Conservation (phyloP, 208 protist genomes). For the Trypanosomatidae sp. region DNA sequence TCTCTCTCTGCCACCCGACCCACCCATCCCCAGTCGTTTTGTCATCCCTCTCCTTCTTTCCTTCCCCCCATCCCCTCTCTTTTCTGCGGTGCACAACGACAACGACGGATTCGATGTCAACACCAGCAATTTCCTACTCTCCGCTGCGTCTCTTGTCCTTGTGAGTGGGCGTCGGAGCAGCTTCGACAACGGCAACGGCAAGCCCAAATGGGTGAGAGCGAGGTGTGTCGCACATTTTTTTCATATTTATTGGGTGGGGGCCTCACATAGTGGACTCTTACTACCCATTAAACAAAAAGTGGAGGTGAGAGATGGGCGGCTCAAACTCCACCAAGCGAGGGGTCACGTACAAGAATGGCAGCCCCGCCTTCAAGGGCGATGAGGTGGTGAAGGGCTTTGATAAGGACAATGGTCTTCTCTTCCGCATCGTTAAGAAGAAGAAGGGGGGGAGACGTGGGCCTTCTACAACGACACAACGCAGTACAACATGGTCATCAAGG, state of each 20-base stretch:
- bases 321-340: constrained; percentile 19
- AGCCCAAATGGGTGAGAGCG: neutral
- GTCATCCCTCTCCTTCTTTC: neutral
- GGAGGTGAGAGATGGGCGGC: constrained; percentile 49
- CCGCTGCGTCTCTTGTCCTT: neutral
- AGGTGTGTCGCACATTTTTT: neutral
- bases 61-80: neutral
- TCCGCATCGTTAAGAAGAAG: constrained; percentile 62
- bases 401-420: constrained; percentile 71
- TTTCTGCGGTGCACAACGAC: neutral
- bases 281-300: neutral
- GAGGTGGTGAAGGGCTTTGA: constrained; percentile 76
- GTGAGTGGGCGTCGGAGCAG: neutral
- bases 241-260: neutral
- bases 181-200: neutral
- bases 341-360: constrained; percentile 50
- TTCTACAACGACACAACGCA: constrained; percentile 81
- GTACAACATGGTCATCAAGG: constrained; percentile 73
- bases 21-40: neutral
- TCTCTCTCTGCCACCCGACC: neutral
- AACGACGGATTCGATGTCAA: neutral
- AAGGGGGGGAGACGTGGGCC: constrained; percentile 53
- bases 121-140: neutral
- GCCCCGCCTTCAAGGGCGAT: constrained; percentile 55
- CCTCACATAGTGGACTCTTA: neutral